Base-by-base conservation (phyloP, 805 yeast genomes). In the Ogataea parapolymorpha region DNA sequence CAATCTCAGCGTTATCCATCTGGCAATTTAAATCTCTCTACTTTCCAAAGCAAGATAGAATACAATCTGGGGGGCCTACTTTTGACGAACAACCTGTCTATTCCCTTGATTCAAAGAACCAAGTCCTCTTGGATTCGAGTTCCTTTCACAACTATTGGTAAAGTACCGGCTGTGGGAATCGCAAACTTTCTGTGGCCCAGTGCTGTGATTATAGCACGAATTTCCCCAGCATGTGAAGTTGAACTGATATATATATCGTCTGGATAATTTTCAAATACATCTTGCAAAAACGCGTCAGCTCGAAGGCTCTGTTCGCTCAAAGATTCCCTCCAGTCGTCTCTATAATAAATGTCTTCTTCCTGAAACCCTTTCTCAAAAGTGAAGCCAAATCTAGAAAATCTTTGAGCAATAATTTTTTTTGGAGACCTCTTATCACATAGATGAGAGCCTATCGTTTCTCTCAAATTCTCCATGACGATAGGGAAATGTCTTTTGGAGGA, bases 151-250 rank as follows among this genome's bases (percentile, higher is more conserved):
- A 79, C 75, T 23, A 76, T 65, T 3, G 81, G 80, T 11, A 80
- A 75, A 69, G 79, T 72, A n/a, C 82, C 82, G 6, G 85, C 85
- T 1, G 85, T 79, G 24, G 79, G 72, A 32, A 80, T 71, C 17
- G 78, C 68, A 51, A 79, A 74, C n/a, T 68, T 64, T 42, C 84
- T 67, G 55, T 80, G 85, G 4, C 70, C 66, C 37, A 74, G 51
- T 1, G 72, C 81, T 27, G 78, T 68, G 11, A 79, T 61, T 5
- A 73, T 58, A 20, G 77, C 67, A 40, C 75, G 62, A 25, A 78
- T 79, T 32, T 78, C 79, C 2, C 85, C 85, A 2, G 80, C 78
- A 52, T 79, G 85, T 15, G 82, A 75, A 2, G 84, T 75, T 23
- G 75, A 63, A 13, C 74, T 75, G 26, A 79, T 58, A 14, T 68